phyloP scores from a whole-genome alignment of 768 basidiomycete species.

The Phaffia australis region DNA sequence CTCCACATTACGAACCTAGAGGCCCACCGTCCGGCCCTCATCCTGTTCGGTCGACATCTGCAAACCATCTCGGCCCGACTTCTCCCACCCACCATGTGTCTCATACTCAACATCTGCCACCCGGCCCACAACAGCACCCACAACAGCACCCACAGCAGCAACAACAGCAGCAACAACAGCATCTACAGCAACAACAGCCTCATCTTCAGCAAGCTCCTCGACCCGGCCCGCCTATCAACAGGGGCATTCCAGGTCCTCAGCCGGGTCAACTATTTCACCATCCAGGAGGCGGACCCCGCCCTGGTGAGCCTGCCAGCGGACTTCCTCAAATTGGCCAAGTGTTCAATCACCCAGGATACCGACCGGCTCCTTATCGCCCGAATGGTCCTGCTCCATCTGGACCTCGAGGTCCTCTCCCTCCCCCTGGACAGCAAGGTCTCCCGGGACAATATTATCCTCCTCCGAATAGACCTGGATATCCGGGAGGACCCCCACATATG shows the following conservation, averaged over 20 bases:
- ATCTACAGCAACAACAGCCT: slow-evolving; percentile 18
- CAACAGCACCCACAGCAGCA: slow-evolving; percentile 9
- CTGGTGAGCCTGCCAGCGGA: slow-evolving; percentile 14
- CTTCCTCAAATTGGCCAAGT: slow-evolving; percentile 27
- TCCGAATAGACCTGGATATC: background rate
- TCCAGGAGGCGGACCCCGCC: slow-evolving; percentile 16
- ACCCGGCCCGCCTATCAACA: background rate
- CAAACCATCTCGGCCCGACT: background rate
- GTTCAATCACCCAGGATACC: slow-evolving; percentile 22
- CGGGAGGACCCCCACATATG: slow-evolving; percentile 4
- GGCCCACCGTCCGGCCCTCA: slow-evolving; percentile 7
- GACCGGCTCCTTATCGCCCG: slow-evolving; percentile 20
- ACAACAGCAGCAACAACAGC: slow-evolving; percentile 20
- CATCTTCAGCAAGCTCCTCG: slow-evolving; percentile 10
- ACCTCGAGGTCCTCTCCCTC: background rate
- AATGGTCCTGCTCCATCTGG: slow-evolving; percentile 1
- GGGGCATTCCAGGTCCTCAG: slow-evolving; percentile 20
- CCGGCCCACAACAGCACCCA: slow-evolving; percentile 2
- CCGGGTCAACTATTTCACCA: slow-evolving; percentile 29
- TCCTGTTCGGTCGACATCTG: slow-evolving; percentile 1
- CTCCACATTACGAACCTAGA: background rate
- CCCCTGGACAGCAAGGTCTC: slow-evolving; percentile 6
- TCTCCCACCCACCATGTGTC: background rate
- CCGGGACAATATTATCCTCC: slow-evolving; percentile 1
- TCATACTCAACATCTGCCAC: slow-evolving; percentile 10